These are phyloP conservation scores for Mariannaea sp. DNA, from an alignment of 2,329 filamentous ascomycete genomes.

Conservation along the genomic window DNA sequence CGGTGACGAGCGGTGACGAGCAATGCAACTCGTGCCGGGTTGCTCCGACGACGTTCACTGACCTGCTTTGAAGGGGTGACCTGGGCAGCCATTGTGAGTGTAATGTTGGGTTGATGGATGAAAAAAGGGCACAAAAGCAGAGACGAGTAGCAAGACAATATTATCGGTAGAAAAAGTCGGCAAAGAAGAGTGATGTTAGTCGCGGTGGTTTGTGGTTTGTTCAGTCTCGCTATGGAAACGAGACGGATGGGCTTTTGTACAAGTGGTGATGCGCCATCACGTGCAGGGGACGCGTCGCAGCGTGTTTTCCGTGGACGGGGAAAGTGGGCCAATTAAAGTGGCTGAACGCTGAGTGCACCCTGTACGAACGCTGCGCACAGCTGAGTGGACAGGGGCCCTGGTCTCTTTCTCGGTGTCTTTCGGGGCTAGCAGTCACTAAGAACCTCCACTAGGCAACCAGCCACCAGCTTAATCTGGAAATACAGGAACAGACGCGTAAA, in stretches of 20 bases:
- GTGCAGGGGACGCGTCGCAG: conserved; percentile 45
- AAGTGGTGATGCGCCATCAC: conserved; percentile 44
- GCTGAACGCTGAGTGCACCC: conserved; percentile 26
- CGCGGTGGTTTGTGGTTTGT: conserved; percentile 39
- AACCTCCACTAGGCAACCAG: conserved; percentile 28
- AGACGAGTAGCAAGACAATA: conserved; percentile 24
- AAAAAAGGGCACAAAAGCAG: conserved; percentile 13
- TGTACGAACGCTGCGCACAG: too few species aligned
- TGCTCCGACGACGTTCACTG: conserved; percentile 41
- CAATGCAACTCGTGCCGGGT: background rate
- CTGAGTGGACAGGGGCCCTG: conserved; percentile 24
- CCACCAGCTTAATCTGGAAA: conserved; percentile 30
- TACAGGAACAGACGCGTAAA: conserved; percentile 28
- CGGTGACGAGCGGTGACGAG: conserved; percentile 13
- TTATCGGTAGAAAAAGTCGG: conserved; percentile 30
- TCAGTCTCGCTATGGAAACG: conserved; percentile 21
- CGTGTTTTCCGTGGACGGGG: conserved; percentile 36
- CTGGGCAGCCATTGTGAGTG: conserved; percentile 72
- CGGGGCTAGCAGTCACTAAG: conserved; percentile 21
- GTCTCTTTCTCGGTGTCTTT: conserved; percentile 23
- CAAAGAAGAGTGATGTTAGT: conserved; percentile 23
- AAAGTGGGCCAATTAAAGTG: conserved; percentile 34
- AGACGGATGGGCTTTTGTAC: conserved; percentile 48
- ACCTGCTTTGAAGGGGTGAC: conserved; percentile 67
- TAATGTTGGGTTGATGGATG: conserved; percentile 15